Conservation (phyloP, 2,329 filamentous ascomycete species). For the Proliferodiscus dingleyae region DNA sequence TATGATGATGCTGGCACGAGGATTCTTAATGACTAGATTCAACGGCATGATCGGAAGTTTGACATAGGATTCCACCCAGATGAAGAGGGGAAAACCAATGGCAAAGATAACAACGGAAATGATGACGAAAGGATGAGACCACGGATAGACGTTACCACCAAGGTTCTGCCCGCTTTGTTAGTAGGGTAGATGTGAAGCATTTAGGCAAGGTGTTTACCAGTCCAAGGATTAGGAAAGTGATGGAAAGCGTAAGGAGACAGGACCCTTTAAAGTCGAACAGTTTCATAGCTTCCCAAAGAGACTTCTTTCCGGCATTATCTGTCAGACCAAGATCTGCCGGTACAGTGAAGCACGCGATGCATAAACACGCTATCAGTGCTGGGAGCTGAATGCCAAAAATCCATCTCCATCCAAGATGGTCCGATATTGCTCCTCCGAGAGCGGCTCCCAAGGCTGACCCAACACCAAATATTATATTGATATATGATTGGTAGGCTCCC, state of each 20-base stretch:
- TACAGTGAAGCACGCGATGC: slow-evolving; percentile 42
- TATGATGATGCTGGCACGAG: slow-evolving; percentile 54
- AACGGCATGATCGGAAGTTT: slow-evolving; percentile 57
- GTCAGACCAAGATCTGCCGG: slow-evolving; percentile 48
- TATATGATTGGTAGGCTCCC: slow-evolving; percentile 68
- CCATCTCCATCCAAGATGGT: slow-evolving; percentile 69
- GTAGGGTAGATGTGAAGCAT: not conserved
- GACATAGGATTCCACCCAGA: slow-evolving; percentile 48
- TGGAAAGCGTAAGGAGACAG: slow-evolving; percentile 45
- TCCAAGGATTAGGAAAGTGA: slow-evolving; percentile 53
- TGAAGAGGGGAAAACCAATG: slow-evolving; percentile 45
- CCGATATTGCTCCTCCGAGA: slow-evolving; percentile 64
- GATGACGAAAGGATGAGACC: slow-evolving; percentile 56
- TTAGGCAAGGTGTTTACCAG: slow-evolving; percentile 37
- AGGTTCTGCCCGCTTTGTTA: slow-evolving; percentile 41
- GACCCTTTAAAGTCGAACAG: slow-evolving; percentile 56
- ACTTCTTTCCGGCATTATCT: slow-evolving; percentile 39
- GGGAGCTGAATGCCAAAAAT: slow-evolving; percentile 62
- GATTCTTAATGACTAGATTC: slow-evolving; percentile 43
- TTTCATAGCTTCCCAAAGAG: slow-evolving; percentile 44
- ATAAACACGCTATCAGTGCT: slow-evolving; percentile 42
- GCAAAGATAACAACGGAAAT: slow-evolving; percentile 44
- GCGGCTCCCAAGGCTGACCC: slow-evolving; percentile 59
- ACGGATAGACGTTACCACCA: slow-evolving; percentile 59
- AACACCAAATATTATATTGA: slow-evolving; percentile 61